A percentile compares a stretch with the other conserved stretches of the same genome.
Evolutionary conservation across 2,329 filamentous ascomycete genomes (phyloP).

Genomic region (Ophiocordyceps sinensis): DNA sequence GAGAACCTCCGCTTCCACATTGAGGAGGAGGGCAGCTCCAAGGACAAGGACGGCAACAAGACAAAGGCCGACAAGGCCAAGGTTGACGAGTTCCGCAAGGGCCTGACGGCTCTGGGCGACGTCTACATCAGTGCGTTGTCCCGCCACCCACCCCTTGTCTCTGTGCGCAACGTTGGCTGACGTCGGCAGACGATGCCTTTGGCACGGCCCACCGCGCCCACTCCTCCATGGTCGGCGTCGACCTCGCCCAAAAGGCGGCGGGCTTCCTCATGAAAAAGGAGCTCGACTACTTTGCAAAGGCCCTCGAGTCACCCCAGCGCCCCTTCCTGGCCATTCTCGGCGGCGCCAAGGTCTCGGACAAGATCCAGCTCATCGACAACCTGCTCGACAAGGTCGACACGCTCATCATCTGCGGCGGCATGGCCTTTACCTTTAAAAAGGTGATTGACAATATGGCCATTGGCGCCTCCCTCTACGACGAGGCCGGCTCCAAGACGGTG

Average conservation of each 20-base stretch:
- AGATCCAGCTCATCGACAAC: slow-evolving; percentile 99
- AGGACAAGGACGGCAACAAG: slow-evolving; percentile 92
- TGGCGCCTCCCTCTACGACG: slow-evolving; percentile 82
- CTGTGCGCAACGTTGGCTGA: slow-evolving; percentile 5
- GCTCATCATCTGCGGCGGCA: slow-evolving; percentile 89
- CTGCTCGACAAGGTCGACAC: slow-evolving; percentile 95
- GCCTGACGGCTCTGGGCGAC: slow-evolving; percentile 84
- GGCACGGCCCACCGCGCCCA: slow-evolving; percentile 96
- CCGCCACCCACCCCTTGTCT: not conserved
- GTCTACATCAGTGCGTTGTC: slow-evolving; percentile 75
- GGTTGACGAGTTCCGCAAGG: slow-evolving; percentile 89
- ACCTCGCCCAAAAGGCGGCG: slow-evolving; percentile 90
- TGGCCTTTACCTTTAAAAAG: slow-evolving; percentile 99
- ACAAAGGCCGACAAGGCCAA: slow-evolving; percentile 90
- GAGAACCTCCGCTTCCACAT: slow-evolving; percentile 98
- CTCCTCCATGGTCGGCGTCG: slow-evolving; percentile 97
- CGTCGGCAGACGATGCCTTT: slow-evolving; percentile 73
- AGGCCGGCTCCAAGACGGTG: slow-evolving; percentile 86
- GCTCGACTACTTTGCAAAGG: slow-evolving; percentile 97
- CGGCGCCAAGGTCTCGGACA: slow-evolving; percentile 96
- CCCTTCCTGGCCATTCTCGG: slow-evolving; percentile 98
- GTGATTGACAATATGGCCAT: slow-evolving; percentile 84
- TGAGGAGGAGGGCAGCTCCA: slow-evolving; percentile 93
- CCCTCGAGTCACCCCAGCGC: slow-evolving; percentile 80
- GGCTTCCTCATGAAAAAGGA: slow-evolving; percentile 99